Percentiles rank a stretch among this genome's conserved stretches.
Evolutionary conservation across 2,329 filamentous ascomycete genomes (phyloP).

Genomic region (Paraphaeosphaeria sporulosa): DNA sequence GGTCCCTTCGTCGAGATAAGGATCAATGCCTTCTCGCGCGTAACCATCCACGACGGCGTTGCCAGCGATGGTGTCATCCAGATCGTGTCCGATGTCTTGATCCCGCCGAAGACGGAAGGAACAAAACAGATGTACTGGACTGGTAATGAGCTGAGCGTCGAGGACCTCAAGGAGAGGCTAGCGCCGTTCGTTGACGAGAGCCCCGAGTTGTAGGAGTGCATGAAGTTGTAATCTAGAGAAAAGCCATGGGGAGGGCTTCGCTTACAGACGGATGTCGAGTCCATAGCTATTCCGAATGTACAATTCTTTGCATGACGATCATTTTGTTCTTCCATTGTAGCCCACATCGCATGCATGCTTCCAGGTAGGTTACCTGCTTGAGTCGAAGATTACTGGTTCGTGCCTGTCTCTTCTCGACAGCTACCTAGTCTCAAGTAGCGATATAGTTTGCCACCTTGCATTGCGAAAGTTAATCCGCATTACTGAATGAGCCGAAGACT

Average conservation of each 20-base stretch:
- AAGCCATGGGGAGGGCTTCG: neutral
- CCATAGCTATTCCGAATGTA: neutral
- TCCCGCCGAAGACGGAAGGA: constrained; percentile 71
- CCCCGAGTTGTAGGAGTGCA: constrained; percentile 38
- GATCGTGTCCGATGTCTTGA: constrained; percentile 73
- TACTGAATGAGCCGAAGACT: neutral
- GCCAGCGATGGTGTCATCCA: constrained; percentile 85
- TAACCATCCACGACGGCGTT: constrained; percentile 73
- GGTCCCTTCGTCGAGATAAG: constrained; percentile 74
- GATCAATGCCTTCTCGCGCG: constrained; percentile 75
- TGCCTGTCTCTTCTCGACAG: no score
- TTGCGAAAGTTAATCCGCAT: neutral
- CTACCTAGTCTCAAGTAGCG: neutral
- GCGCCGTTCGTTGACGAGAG: constrained; percentile 42
- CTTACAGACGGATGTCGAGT: neutral
- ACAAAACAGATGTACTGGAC: constrained; percentile 46
- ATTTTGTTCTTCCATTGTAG: neutral
- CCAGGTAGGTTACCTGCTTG: neutral
- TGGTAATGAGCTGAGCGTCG: constrained; percentile 63
- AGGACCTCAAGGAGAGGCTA: constrained; percentile 66
- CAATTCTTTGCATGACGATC: neutral
- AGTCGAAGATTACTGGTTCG: neutral
- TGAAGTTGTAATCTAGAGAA: neutral
- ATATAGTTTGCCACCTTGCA: neutral
- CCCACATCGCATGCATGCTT: neutral